Conservation (phyloP, 192 early-diverging fungal genomes). For the Dispira simplex region DNA sequence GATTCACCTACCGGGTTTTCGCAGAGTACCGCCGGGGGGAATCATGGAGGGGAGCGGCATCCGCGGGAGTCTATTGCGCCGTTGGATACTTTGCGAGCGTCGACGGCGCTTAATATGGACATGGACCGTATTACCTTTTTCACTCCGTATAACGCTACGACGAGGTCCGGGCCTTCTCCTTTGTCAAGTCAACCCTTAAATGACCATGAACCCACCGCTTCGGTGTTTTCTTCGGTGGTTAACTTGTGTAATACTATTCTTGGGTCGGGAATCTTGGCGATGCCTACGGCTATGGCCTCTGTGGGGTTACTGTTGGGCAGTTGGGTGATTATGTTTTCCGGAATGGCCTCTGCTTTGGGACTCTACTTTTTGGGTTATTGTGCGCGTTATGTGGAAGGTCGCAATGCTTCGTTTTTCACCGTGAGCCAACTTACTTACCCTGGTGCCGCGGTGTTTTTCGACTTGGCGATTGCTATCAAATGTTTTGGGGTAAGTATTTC, state of each 20-base stretch:
- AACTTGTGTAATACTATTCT: slow-evolving; percentile 94
- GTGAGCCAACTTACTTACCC: slow-evolving; percentile 87
- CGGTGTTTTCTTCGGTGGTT: slow-evolving; percentile 45
- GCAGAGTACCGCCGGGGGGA: neutral
- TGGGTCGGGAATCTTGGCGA: slow-evolving; percentile 94
- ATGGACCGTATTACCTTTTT: too few relatives aligned
- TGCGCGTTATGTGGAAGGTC: slow-evolving; percentile 58
- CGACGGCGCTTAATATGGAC: too few relatives aligned
- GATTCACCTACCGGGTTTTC: neutral
- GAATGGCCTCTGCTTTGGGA: slow-evolving; percentile 56
- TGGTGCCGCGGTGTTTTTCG: slow-evolving; percentile 72
- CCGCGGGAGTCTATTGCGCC: too few relatives aligned
- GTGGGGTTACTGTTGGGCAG: slow-evolving; percentile 74
- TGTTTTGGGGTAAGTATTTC: slow-evolving; percentile 97
- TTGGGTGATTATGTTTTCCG: slow-evolving; percentile 65
- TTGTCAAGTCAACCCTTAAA: neutral
- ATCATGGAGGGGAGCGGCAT: too few relatives aligned
- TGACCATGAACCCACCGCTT: slow-evolving; percentile 34
- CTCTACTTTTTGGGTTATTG: slow-evolving; percentile 66
- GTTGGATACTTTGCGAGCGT: too few relatives aligned
- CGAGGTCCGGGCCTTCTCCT: too few relatives aligned
- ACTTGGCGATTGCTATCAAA: slow-evolving; percentile 94
- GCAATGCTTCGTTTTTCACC: slow-evolving; percentile 81
- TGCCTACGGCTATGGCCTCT: slow-evolving; percentile 79
- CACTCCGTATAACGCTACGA: too few relatives aligned